These are phyloP conservation scores for Rhizophagus clarus DNA, from an alignment of 192 early-diverging fungal species.

Conservation along the genomic window DNA sequence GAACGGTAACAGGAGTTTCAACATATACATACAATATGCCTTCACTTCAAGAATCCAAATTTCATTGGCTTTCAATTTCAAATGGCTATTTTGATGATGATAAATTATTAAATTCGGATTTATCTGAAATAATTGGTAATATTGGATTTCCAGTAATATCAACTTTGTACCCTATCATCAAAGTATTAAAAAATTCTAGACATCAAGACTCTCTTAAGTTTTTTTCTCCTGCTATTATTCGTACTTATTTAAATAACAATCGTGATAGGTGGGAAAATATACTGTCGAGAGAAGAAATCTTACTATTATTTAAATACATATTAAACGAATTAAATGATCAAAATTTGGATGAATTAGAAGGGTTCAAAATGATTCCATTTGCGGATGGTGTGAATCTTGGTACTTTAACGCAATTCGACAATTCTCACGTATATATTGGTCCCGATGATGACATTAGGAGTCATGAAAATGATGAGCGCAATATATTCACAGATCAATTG, in stretches of 20 bases:
- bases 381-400: neutral
- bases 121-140: constrained; percentile 1
- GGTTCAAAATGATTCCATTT: neutral
- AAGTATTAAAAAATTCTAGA: neutral
- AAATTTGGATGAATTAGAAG: constrained; percentile 13
- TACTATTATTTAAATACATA: neutral
- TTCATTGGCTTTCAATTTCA: neutral
- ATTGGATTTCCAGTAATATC: constrained; percentile 16
- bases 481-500: neutral
- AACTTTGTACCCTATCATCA: neutral
- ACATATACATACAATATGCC: neutral
- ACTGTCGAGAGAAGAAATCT: neutral
- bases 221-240: neutral
- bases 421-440: constrained; percentile 4
- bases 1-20: neutral
- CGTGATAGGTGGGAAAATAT: neutral
- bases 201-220: neutral
- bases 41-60: neutral
- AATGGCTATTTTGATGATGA: constrained; percentile 1
- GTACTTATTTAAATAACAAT: neutral
- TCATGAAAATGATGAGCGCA: neutral
- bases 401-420: neutral
- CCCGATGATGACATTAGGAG: neutral
- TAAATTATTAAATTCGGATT: neutral
- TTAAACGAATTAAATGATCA: neutral